Evolutionary conservation across 148 eudicot genomes (phyloP), one percentile per base, ranked within the genome.

Genomic region (Cornus controversa): DNA sequence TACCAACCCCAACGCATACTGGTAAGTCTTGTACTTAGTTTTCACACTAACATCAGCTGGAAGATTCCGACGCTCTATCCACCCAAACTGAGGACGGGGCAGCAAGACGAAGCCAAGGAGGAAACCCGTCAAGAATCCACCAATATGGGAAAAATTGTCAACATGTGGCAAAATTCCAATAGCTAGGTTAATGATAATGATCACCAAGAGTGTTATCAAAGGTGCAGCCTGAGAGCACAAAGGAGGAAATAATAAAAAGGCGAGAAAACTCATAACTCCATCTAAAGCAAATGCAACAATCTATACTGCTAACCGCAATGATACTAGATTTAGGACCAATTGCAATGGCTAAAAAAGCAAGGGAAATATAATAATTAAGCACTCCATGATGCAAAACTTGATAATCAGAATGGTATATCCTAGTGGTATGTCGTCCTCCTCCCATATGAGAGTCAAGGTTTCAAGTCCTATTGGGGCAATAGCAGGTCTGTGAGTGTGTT

Each of bases 21-120:
- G 98, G 77, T 89, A 89, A 26, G 82, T 76, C 86, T 86, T 92
- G 87, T 81, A 90, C 70, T 92, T 94, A 31, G 92, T 80, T 78
- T 58, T 75, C 6, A 82, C 83, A 67, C 81, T 84, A 79, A 82
- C 78, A 58, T 34, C 74, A 36, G 75, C 79, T 0, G 90, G 83
- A 27, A 81, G 85, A 67, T 37, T 72, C 10, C 67, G 83, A 45
- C 89, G 80, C 13, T 74, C 77, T 31, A 87, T 15, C 96, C 96
- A 93, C 26, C 90, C 96, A 64, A 80, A 77, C 57, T 81, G 90
- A 37, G 96, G 98, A 4, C 88, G 89, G 34, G 83, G 89, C 50
- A 94, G 82, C 28, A 94, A 72, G 31, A 92, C 78, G 75, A 94
- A 94, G 6, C 98, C 98, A 0, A 94, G 93, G 47, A 94, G 88